Evolutionary conservation across 139 green algal species (phyloP).

Genomic region (Chlamydomonas eustigma): DNA sequence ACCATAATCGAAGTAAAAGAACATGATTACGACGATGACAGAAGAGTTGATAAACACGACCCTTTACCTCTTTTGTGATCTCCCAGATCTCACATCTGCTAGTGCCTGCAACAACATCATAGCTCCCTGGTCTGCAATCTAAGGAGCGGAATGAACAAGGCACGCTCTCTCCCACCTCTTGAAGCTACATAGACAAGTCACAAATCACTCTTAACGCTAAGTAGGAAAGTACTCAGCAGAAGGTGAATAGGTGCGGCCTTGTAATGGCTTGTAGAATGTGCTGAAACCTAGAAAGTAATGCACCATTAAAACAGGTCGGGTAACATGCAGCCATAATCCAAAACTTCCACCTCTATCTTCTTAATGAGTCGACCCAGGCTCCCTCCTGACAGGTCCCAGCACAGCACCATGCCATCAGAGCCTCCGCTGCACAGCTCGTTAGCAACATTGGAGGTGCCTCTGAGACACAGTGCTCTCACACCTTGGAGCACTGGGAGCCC

Average conservation of each 20-base stretch:
- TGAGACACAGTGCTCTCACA: slow-evolving; percentile 44
- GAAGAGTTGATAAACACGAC: too few relatives aligned
- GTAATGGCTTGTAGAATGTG: too few relatives aligned
- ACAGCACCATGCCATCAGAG: slow-evolving; percentile 45
- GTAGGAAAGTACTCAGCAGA: too few relatives aligned
- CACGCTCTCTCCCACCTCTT: slow-evolving; percentile 32
- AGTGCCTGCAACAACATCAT: slow-evolving; percentile 41
- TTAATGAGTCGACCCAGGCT: slow-evolving; percentile 38
- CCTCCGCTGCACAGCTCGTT: slow-evolving; percentile 51
- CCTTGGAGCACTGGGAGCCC: slow-evolving; percentile 38
- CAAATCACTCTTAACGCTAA: too few relatives aligned
- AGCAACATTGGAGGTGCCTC: slow-evolving; percentile 34
- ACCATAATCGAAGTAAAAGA: too few relatives aligned
- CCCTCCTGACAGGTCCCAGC: slow-evolving; percentile 41
- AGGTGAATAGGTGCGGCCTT: too few relatives aligned
- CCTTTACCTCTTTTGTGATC: slow-evolving; percentile 8
- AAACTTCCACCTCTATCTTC: slow-evolving; percentile 36
- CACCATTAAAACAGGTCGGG: too few relatives aligned
- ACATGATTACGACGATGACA: too few relatives aligned
- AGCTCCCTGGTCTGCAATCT: slow-evolving; percentile 28
- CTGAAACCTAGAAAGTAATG: too few relatives aligned
- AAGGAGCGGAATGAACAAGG: slow-evolving; percentile 47
- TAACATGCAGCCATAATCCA: not conserved
- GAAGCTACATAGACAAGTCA: too few relatives aligned
- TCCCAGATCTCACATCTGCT: slow-evolving; percentile 27